phyloP scores from a whole-genome alignment of 176 grass and related monocot genomes.

The Triticum dicoccoides region DNA sequence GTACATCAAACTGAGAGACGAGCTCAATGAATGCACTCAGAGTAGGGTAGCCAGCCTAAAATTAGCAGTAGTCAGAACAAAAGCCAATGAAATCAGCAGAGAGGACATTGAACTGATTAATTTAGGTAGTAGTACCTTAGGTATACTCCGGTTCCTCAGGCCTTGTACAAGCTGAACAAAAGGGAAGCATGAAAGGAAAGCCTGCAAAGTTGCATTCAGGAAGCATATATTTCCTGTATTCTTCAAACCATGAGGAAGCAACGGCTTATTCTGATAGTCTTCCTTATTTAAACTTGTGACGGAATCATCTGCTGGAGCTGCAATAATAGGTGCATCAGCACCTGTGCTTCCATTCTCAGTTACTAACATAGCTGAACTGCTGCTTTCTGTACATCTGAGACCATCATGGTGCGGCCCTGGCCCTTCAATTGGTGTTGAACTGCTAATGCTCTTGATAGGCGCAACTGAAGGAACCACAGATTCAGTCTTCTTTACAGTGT shows the following conservation, averaged over 20 bases:
- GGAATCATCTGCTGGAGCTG: conserved; percentile 26
- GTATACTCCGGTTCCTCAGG: conserved; percentile 55
- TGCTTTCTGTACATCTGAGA: conserved; percentile 1
- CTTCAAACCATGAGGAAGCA: conserved; percentile 81
- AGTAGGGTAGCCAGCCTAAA: conserved; percentile 78
- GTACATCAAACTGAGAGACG: conserved; percentile 71
- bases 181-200: conserved; percentile 76
- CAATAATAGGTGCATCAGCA: conserved; percentile 29
- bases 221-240: conserved; percentile 98
- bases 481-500: conserved; percentile 26
- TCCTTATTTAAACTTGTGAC: conserved; percentile 38
- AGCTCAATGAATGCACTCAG: conserved; percentile 82
- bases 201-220: conserved; percentile 90
- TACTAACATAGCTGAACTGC: conserved; percentile 34
- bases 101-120: background rate
- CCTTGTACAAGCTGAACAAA: conserved; percentile 77
- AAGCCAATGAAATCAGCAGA: background rate
- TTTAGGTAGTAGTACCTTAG: conserved; percentile 47
- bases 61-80: conserved; percentile 6
- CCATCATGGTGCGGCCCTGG: conserved; percentile 2
- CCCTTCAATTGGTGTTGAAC: background rate
- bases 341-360: conserved; percentile 35
- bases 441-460: conserved; percentile 18
- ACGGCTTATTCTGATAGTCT: conserved; percentile 29
- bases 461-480: conserved; percentile 11